Evolutionary conservation across 2,329 filamentous ascomycete species (phyloP), one percentile per base, ranked within the genome.

Genomic region (Neonectria ditissima): DNA sequence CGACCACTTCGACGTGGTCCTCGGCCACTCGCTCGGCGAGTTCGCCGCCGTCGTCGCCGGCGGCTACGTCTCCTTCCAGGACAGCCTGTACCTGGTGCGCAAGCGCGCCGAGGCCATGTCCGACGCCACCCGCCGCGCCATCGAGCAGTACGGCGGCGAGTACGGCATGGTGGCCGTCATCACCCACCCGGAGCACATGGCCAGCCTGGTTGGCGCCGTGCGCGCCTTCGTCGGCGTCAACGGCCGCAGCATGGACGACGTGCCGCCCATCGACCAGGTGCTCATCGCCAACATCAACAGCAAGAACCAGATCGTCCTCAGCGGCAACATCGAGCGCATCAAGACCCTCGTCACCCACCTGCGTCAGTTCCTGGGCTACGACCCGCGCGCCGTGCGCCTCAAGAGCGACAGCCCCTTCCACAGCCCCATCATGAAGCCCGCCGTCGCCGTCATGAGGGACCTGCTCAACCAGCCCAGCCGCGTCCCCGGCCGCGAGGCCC

Each of bases 141-240:
- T 86, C 13, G 84, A 88, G 65, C 80, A 87, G 65, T 89, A 90
- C 67, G 92, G 92, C 59, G 92, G 92, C 68, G 92, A 94, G 71
- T 96, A 97, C 74, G 95, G 95, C 74, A 98, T 98, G 95, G 90
- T 97, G 24, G 95, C 95, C 5, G 82, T 97, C 11, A 91, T 98
- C 8, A 97, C 93, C 62, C 94, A 97, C 75, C 91, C 93, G 4
- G 86, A 90, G 67, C 92, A 93, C 75, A 85, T 97, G 62, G 79
- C 83, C 13, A 78, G 83, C 5, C 83, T 97, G 56, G 87, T 97
- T 62, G 84, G 85, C 59, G 89, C 91, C 2, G 92, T 97, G 63
- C 85, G 91, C 75, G 91, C 92, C 67, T 97, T 97, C 71, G 86
- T 97, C 16, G 91, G 89, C 16, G 87, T 92, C 69, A 85, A 86